Evolutionary conservation across 331 rosid genomes (phyloP), one percentile per base, ranked within the genome.

Genomic region (Erythrophleum ivorense): DNA sequence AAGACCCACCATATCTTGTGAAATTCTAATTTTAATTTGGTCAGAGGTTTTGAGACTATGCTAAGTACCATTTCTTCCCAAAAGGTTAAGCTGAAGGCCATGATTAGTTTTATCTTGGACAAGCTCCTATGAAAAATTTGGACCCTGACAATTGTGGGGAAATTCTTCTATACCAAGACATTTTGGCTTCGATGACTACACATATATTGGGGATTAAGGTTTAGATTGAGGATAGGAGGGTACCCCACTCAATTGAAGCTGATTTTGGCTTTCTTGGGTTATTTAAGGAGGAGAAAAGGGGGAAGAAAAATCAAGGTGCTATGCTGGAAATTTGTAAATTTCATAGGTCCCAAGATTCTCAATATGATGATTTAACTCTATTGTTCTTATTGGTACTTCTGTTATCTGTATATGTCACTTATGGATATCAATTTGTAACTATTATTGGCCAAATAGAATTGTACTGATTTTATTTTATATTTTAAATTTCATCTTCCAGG

Each of bases 401-500:
- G 33, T 52, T 24, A 76, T 70, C 45, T 74, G 24, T 67, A 36
- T 73, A 3, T 55, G 46, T 82, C 48, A 62, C 71, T 68, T 2
- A 36, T 45, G 43, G 18, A 7, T 55, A 60, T 59, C 75, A 48
- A 41, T 70, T 67, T 66, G 21, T 19, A 21, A 49, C 41, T 69
- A 24, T 69, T 63, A 48, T 63, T 82, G 9, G 64, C 46, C 48
- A 58, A 78, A 62, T n/a, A 40, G 3, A 29, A 10, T 46, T 77
- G 9, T 21, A 74, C 34, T 52, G 41, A 31, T 73, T 48, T 64
- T 64, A 3, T 33, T 64, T 64, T 45, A 29, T 19, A 24, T 12
- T 64, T 68, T 10, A 40, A 82, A 62, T 68, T 67, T 77, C 49
- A 68, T 71, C 75, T 78, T 84, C 75, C 88, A 96, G 99, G 99